A percentile compares a stretch with the other conserved stretches of the same genome.
These are phyloP conservation scores for Pulveroboletus sp. DNA, from an alignment of 768 basidiomycete species.

Conservation along the genomic window DNA sequence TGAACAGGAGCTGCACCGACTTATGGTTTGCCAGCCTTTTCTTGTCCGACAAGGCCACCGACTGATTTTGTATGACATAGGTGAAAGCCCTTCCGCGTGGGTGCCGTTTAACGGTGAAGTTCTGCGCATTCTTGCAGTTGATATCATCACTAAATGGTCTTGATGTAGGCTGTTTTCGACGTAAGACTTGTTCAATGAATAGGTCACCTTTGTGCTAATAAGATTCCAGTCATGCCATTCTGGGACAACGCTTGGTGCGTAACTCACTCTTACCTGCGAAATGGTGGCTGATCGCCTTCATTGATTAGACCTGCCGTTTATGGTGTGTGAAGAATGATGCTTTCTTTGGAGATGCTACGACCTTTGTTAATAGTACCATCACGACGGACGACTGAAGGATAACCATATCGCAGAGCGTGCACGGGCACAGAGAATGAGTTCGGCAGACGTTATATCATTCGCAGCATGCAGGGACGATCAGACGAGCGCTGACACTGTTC, in stretches of 20 bases:
- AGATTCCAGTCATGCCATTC: conserved; percentile 42
- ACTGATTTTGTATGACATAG: conserved; percentile 17
- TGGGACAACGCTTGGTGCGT: conserved; percentile 42
- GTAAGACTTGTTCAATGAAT: conserved; percentile 29
- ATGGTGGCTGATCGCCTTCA: not conserved
- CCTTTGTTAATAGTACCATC: conserved; percentile 43
- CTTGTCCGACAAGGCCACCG: not conserved
- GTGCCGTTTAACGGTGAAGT: conserved; percentile 55
- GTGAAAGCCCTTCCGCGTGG: conserved; percentile 56
- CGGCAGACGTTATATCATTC: conserved; percentile 80
- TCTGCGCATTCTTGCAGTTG: not conserved
- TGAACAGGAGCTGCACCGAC: conserved; percentile 36
- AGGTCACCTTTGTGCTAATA: not conserved
- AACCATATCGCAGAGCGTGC: conserved; percentile 34
- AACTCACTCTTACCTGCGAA: not conserved
- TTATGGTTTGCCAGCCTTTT: conserved; percentile 31
- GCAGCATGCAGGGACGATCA: conserved; percentile 68
- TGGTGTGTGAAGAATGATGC: conserved; percentile 14
- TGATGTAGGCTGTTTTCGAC: conserved; percentile 41
- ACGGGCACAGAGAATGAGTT: conserved; percentile 43
- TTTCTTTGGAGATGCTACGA: not conserved
- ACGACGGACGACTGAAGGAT: conserved; percentile 51
- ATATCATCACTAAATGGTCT: not conserved
- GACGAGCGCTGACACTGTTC: conserved; percentile 68
- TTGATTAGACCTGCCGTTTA: conserved; percentile 23